These are phyloP conservation scores for Lepidium aucheri DNA, from an alignment of 345 rosid species.

Conservation along the genomic window DNA sequence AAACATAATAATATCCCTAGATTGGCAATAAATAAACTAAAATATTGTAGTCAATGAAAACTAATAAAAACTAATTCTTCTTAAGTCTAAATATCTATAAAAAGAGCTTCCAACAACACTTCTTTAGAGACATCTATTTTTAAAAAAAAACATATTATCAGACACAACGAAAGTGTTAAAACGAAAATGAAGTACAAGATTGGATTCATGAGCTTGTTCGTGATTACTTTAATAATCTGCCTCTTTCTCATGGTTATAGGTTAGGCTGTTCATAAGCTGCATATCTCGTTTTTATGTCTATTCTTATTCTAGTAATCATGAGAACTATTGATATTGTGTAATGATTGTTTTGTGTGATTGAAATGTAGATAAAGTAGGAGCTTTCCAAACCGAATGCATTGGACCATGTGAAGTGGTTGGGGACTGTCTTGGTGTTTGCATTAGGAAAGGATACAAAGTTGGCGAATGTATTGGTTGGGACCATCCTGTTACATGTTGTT, in stretches of 20 bases:
- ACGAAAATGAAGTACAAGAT: not conserved
- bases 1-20: not conserved
- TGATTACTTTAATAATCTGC: not conserved
- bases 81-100: not conserved
- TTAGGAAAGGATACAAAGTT: not conserved
- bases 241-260: not conserved
- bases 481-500: not conserved
- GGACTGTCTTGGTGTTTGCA: not conserved
- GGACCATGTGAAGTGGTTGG: not conserved
- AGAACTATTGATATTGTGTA: not conserved
- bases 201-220: not conserved
- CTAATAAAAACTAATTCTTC: not conserved
- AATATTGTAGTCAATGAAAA: not conserved
- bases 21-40: not conserved
- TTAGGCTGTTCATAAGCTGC: not conserved
- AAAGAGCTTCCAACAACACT: not conserved
- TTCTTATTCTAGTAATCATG: not conserved
- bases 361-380: constrained; percentile 12
- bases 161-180: not conserved
- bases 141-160: not conserved
- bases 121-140: not conserved
- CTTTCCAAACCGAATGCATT: not conserved
- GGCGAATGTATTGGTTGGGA: constrained; percentile 8
- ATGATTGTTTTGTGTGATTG: not conserved
- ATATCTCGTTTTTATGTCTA: not conserved